phyloP scores from a whole-genome alignment of 164 flowering plant genomes.

The Berberis thunbergii region DNA sequence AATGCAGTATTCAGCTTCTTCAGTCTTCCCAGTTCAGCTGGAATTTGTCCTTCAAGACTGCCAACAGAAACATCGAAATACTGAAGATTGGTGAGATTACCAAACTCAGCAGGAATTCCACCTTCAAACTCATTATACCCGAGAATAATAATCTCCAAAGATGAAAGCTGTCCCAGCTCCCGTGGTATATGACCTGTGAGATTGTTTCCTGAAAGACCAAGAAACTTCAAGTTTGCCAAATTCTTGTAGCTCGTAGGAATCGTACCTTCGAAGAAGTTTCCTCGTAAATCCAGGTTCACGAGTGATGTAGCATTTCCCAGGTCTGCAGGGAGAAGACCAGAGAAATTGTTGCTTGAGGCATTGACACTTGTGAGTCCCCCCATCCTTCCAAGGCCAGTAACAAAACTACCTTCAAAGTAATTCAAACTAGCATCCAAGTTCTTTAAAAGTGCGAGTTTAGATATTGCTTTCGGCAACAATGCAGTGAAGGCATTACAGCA shows the following conservation, averaged over 20 bases:
- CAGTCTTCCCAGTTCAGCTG: conserved; percentile 62
- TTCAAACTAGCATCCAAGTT: conserved; percentile 74
- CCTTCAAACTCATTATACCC: conserved; percentile 86
- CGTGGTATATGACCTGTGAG: conserved; percentile 65
- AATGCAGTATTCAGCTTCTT: conserved; percentile 42
- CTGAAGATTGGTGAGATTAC: conserved; percentile 62
- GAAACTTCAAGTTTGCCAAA: conserved; percentile 62
- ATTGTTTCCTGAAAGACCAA: conserved; percentile 86
- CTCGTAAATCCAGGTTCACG: conserved; percentile 73
- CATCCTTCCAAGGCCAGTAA: conserved; percentile 34
- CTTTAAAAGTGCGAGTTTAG: conserved; percentile 38
- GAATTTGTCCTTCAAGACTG: conserved; percentile 58
- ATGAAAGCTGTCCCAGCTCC: conserved; percentile 66
- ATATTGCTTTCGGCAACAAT: conserved; percentile 36
- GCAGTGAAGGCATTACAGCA: conserved; percentile 60
- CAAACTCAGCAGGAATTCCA: conserved; percentile 63
- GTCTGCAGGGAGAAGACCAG: conserved; percentile 67
- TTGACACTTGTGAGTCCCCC: conserved; percentile 35
- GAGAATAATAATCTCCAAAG: conserved; percentile 60
- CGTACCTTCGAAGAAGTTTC: conserved; percentile 66
- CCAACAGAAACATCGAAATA: conserved; percentile 82
- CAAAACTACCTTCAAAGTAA: conserved; percentile 44
- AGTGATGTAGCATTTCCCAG: conserved; percentile 52
- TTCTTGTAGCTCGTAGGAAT: conserved; percentile 54
- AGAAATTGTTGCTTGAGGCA: conserved; percentile 78